phyloP scores from a whole-genome alignment of 2,329 filamentous ascomycete genomes.

The Cladosporium austrohemisphaericum region DNA sequence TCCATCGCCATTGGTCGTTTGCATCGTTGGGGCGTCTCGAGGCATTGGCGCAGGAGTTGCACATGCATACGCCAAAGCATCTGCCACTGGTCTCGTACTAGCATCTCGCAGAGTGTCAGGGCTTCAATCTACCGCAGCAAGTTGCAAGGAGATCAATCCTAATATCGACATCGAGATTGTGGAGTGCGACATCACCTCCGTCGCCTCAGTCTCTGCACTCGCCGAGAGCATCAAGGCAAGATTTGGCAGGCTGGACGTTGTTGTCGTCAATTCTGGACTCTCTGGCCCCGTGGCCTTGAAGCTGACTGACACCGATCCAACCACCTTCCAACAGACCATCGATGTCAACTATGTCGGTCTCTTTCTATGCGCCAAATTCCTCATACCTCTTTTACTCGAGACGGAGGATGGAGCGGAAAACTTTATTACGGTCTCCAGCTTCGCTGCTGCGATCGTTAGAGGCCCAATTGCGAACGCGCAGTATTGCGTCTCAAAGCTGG shows the following conservation, averaged over 20 bases:
- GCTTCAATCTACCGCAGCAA: constrained; percentile 28
- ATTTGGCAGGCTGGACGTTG: constrained; percentile 27
- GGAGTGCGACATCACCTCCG: constrained; percentile 25
- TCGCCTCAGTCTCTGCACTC: constrained; percentile 20
- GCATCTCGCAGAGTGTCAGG: constrained; percentile 30
- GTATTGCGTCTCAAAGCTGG: constrained; percentile 38
- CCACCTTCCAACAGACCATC: constrained; percentile 22
- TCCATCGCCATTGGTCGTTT: constrained; percentile 30
- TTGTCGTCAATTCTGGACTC: constrained; percentile 26
- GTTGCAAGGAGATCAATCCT: constrained; percentile 26
- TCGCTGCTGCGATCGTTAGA: constrained; percentile 31
- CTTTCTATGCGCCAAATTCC: constrained; percentile 29
- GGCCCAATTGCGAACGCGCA: constrained; percentile 40
- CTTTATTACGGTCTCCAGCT: constrained; percentile 35
- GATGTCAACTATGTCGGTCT: constrained; percentile 30
- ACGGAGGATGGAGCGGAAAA: constrained; percentile 23
- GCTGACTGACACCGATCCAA: constrained; percentile 23
- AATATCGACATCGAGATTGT: constrained; percentile 28
- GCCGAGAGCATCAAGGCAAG: constrained; percentile 16
- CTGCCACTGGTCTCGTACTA: constrained; percentile 33
- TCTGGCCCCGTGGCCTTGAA: constrained; percentile 22
- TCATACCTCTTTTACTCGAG: constrained; percentile 22
- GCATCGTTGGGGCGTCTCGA: constrained; percentile 36
- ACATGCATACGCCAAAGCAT: constrained; percentile 33
- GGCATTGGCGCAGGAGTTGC: constrained; percentile 37